Percentiles rank a stretch among this genome's conserved stretches.
These are phyloP conservation scores for Lunularia cruciata DNA, from an alignment of 225 moss, liverwort and hornwort genomes.

Conservation along the genomic window DNA sequence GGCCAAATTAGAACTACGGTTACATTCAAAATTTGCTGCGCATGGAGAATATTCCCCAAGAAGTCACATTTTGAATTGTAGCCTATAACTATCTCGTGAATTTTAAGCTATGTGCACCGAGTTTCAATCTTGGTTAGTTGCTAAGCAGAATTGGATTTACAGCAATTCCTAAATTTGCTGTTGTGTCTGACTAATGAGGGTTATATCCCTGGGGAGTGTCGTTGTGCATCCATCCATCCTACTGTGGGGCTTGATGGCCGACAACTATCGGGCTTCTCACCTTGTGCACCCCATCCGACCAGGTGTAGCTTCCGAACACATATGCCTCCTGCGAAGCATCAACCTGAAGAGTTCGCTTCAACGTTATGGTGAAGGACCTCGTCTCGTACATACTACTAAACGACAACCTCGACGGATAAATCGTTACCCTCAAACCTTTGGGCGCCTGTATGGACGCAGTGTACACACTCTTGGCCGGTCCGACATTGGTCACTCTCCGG, in stretches of 20 bases:
- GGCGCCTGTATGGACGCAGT: neutral
- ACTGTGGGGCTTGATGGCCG: neutral
- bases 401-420: neutral
- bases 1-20: too few species aligned
- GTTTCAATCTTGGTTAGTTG: too few species aligned
- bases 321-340: neutral
- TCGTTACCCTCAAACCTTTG: neutral
- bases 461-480: neutral
- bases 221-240: too few species aligned
- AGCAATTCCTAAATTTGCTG: too few species aligned
- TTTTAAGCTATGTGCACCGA: too few species aligned
- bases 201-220: too few species aligned
- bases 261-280: constrained; percentile 20
- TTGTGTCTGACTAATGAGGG: too few species aligned
- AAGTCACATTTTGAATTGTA: too few species aligned
- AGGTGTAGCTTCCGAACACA: constrained; percentile 23
- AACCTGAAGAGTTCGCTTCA: neutral
- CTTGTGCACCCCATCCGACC: constrained; percentile 22
- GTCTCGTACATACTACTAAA: neutral
- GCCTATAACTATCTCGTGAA: too few species aligned
- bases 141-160: too few species aligned
- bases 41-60: too few species aligned
- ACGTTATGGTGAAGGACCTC: neutral
- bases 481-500: constrained; percentile 15
- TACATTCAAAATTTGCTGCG: too few species aligned